Conservation (phyloP, 2,329 filamentous ascomycete genomes). For the Purpureocillium lavendulum region DNA sequence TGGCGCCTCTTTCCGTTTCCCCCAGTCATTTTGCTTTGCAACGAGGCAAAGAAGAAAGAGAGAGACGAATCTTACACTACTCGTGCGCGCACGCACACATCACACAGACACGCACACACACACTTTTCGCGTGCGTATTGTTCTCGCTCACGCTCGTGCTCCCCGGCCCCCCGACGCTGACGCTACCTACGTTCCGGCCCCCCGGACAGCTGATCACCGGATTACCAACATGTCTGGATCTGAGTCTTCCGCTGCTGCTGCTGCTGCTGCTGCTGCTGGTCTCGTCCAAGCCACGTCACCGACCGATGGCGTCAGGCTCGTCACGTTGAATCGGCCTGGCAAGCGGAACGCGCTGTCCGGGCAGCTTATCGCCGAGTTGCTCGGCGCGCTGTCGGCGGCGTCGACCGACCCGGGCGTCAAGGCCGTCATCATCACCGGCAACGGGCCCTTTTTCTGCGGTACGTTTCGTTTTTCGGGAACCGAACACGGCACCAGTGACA, state of each 20-base stretch:
- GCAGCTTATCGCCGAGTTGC: constrained; percentile 37
- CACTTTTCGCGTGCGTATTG: too few relatives aligned
- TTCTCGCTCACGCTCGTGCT: too few relatives aligned
- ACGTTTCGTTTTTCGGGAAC: constrained; percentile 1
- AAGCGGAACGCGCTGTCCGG: constrained; percentile 52
- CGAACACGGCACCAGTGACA: too few relatives aligned
- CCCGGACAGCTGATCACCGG: too few relatives aligned
- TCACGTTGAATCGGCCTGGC: constrained; percentile 44
- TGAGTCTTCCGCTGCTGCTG: background rate
- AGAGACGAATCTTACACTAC: too few relatives aligned
- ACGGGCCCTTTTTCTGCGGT: constrained; percentile 15
- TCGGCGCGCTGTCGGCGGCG: constrained; percentile 16
- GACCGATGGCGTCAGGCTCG: constrained; percentile 29
- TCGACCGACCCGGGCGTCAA: constrained; percentile 16
- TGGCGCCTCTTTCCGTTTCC: background rate
- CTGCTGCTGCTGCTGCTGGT: background rate
- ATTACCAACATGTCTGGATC: constrained; percentile 8
- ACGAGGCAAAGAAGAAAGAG: background rate
- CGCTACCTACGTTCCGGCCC: background rate
- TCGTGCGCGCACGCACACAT: too few relatives aligned
- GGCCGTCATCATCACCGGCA: constrained; percentile 28
- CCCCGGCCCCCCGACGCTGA: too few relatives aligned
- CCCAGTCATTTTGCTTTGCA: background rate
- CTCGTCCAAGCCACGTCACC: constrained; percentile 12
- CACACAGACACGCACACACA: too few relatives aligned